These are phyloP conservation scores for Mortierella sp. DNA, from an alignment of 371 early-diverging fungal genomes.

Conservation along the genomic window DNA sequence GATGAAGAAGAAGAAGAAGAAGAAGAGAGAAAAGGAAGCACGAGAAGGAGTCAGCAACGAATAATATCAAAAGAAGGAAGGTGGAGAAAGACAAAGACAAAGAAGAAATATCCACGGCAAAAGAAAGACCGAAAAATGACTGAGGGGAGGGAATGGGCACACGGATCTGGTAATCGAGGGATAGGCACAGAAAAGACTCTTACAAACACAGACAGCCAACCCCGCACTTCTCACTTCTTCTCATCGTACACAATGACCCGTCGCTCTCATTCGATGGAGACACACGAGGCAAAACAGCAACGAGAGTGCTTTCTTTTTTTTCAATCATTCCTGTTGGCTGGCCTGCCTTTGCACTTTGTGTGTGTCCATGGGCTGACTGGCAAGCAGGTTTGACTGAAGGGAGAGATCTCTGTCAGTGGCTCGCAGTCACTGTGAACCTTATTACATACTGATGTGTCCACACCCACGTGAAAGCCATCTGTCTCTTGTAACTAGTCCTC, in stretches of 20 bases:
- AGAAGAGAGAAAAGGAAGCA: not conserved
- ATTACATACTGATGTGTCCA: too few relatives aligned
- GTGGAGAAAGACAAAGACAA: too few relatives aligned
- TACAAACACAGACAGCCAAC: not conserved
- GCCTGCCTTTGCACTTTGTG: too few relatives aligned
- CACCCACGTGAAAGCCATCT: too few relatives aligned
- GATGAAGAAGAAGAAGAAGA: slow-evolving; percentile 8
- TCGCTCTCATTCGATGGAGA: slow-evolving; percentile 5
- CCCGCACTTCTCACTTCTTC: not conserved
- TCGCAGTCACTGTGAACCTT: too few relatives aligned
- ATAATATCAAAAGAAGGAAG: too few relatives aligned
- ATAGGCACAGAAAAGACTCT: not conserved
- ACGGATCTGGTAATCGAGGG: not conserved
- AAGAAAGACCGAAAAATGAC: not conserved
- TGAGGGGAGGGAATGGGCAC: not conserved
- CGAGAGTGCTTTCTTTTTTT: not conserved
- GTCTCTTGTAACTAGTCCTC: too few relatives aligned
- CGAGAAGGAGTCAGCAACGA: not conserved
- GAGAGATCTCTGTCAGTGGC: not conserved
- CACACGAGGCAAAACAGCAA: not conserved
- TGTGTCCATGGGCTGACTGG: slow-evolving; percentile 6
- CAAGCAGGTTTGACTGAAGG: too few relatives aligned
- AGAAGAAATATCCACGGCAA: slow-evolving; percentile 4
- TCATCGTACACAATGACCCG: not conserved
- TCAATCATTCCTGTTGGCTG: not conserved